Conservation (phyloP, 73 alveolate species). For the Diophrys sp. region DNA sequence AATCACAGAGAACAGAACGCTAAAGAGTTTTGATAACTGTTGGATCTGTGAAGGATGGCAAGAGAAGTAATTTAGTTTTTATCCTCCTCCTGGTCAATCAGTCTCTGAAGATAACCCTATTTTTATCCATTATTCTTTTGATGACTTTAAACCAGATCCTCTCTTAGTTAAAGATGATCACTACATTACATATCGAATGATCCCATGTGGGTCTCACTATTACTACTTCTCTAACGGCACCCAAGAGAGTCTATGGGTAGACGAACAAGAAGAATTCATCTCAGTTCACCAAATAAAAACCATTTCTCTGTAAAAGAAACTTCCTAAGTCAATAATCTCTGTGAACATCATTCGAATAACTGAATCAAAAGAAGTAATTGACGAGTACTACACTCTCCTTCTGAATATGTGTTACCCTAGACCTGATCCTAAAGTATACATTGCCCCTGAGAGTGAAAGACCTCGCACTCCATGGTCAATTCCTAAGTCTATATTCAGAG, state of each 20-base stretch:
- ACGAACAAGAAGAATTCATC: background rate
- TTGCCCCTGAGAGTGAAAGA: background rate
- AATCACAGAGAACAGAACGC: no score
- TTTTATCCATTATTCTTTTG: slow-evolving; percentile 41
- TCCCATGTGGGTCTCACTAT: slow-evolving; percentile 27
- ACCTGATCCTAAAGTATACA: slow-evolving; percentile 4
- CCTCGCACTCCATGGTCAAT: slow-evolving; percentile 46
- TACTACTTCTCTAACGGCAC: slow-evolving; percentile 28
- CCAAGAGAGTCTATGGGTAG: background rate
- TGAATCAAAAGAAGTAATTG: slow-evolving; percentile 12
- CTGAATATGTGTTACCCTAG: slow-evolving; percentile 28
- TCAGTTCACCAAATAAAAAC: background rate
- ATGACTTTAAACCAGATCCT: slow-evolving; percentile 35
- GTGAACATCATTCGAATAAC: slow-evolving; percentile 14
- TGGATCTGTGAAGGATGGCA: slow-evolving; percentile 55
- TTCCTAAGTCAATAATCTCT: background rate
- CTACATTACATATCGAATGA: slow-evolving; percentile 8
- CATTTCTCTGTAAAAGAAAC: background rate
- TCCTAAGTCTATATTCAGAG: slow-evolving; percentile 38
- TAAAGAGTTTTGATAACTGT: slow-evolving; percentile 12
- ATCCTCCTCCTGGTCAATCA: background rate
- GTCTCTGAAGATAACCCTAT: slow-evolving; percentile 6
- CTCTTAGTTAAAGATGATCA: slow-evolving; percentile 1
- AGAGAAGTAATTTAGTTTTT: slow-evolving; percentile 3
- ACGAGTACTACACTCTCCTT: background rate